Evolutionary conservation across 129 eudicot species (phyloP).

Genomic region (Chrysanthemum makinoi): DNA sequence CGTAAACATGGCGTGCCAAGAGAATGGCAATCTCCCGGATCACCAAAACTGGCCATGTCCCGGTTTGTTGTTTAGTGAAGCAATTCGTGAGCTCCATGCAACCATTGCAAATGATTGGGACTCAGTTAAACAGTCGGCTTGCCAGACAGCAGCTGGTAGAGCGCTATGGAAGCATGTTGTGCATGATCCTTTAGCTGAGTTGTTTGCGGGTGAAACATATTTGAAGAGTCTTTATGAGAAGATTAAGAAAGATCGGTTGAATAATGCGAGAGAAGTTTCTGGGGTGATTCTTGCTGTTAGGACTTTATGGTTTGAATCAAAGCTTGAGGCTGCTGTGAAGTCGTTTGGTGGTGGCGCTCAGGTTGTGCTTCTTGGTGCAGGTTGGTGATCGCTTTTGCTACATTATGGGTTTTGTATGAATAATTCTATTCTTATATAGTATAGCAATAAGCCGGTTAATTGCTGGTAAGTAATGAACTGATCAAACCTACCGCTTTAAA

Average conservation of each 20-base stretch:
- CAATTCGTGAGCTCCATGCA: constrained; percentile 67
- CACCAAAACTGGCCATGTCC: constrained; percentile 71
- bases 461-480: too few relatives aligned
- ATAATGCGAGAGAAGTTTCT: constrained; percentile 76
- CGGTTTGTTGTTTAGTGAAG: constrained; percentile 38
- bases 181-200: constrained; percentile 78
- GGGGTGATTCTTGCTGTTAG: constrained; percentile 96
- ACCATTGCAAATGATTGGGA: constrained; percentile 84
- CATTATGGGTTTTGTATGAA: neutral
- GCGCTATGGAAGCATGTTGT: constrained; percentile 93
- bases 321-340: constrained; percentile 75
- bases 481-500: too few relatives aligned
- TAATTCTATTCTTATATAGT: too few relatives aligned
- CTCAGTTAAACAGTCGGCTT: constrained; percentile 62
- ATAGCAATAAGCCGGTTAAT: too few relatives aligned
- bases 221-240: constrained; percentile 76
- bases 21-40: constrained; percentile 45
- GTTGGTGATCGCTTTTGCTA: constrained; percentile 42
- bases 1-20: constrained; percentile 34
- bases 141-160: constrained; percentile 96
- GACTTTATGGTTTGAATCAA: constrained; percentile 84
- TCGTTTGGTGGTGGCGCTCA: constrained; percentile 77
- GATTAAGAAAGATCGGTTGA: constrained; percentile 77
- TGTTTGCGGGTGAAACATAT: constrained; percentile 87
- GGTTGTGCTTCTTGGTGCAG: constrained; percentile 98